Evolutionary conservation across 345 rosid genomes (phyloP).

Genomic region (Eucalyptus sideroxylon): DNA sequence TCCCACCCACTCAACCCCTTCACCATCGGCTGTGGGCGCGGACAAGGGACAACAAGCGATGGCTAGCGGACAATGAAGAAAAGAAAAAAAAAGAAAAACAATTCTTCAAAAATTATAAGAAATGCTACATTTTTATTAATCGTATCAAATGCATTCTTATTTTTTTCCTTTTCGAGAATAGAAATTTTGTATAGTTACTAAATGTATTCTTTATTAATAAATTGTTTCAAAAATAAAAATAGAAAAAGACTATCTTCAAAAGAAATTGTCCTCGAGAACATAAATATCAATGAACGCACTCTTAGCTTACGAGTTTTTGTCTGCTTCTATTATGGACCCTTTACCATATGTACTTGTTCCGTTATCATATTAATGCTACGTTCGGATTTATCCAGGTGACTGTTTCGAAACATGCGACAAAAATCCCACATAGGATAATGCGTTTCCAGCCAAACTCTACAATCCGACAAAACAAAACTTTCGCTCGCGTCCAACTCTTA

Average conservation of each 20-base stretch:
- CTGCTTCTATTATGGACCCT: not conserved
- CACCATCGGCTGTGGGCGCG: fast-evolving
- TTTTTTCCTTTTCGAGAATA: too few relatives aligned
- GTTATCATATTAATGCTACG: not conserved
- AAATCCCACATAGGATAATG: not conserved
- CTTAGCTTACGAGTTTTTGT: not conserved
- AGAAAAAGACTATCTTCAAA: too few relatives aligned
- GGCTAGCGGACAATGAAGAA: too few relatives aligned
- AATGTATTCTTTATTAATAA: fast-evolving
- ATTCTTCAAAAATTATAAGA: too few relatives aligned
- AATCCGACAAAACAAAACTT: not conserved
- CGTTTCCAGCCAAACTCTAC: not conserved
- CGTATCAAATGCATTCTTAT: fast-evolving
- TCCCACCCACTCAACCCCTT: too few relatives aligned
- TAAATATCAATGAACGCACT: too few relatives aligned
- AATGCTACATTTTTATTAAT: too few relatives aligned
- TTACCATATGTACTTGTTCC: not conserved
- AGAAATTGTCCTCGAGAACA: too few relatives aligned
- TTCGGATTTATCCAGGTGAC: not conserved
- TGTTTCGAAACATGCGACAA: not conserved
- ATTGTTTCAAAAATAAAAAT: too few relatives aligned
- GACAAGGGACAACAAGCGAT: fast-evolving
- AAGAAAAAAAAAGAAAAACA: too few relatives aligned
- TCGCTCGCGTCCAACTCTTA: not conserved
- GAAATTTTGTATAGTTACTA: too few relatives aligned